These are phyloP conservation scores for Lecanicillium sp. DNA, from an alignment of 2,329 filamentous ascomycete species.

Conservation along the genomic window DNA sequence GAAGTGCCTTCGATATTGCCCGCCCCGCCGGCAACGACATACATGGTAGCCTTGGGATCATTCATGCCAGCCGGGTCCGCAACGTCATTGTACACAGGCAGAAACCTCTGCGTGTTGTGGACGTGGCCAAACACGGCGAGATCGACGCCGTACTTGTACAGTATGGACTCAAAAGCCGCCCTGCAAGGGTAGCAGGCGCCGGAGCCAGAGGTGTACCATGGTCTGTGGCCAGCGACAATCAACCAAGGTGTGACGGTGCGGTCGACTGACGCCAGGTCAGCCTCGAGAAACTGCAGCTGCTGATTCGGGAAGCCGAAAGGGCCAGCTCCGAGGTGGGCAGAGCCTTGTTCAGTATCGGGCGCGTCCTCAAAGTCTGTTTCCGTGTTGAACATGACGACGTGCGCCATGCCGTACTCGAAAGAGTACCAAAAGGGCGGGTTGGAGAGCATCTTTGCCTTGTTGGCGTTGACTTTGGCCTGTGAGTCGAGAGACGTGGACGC, in stretches of 20 bases:
- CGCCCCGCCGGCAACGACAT: constrained; percentile 42
- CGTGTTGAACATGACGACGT: constrained; percentile 25
- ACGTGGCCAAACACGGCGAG: constrained; percentile 49
- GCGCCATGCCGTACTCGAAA: constrained; percentile 21
- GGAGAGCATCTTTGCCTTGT: constrained; percentile 30
- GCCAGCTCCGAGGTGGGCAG: constrained; percentile 30
- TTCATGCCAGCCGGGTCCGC: constrained; percentile 27
- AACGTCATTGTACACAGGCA: constrained; percentile 27
- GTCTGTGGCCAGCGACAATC: constrained; percentile 29
- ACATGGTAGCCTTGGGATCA: constrained; percentile 22
- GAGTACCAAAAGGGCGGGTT: constrained; percentile 21
- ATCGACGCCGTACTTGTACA: constrained; percentile 50
- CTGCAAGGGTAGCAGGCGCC: constrained; percentile 37
- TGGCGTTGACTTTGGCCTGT: constrained; percentile 32
- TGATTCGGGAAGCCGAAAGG: constrained; percentile 40
- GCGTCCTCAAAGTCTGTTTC: constrained; percentile 22
- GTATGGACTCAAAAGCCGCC: constrained; percentile 41
- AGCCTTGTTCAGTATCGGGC: constrained; percentile 16
- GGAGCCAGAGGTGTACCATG: constrained; percentile 36
- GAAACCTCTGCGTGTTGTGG: constrained; percentile 48
- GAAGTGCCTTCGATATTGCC: constrained; percentile 40
- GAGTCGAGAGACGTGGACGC: constrained; percentile 38
- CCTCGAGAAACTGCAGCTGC: constrained; percentile 45
- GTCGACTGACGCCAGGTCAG: constrained; percentile 48
- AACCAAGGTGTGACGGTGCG: constrained; percentile 41